Percentiles rank a stretch among this genome's conserved stretches.
Evolutionary conservation across 805 yeast genomes (phyloP).

Genomic region (Metschnikowia koreensis): DNA sequence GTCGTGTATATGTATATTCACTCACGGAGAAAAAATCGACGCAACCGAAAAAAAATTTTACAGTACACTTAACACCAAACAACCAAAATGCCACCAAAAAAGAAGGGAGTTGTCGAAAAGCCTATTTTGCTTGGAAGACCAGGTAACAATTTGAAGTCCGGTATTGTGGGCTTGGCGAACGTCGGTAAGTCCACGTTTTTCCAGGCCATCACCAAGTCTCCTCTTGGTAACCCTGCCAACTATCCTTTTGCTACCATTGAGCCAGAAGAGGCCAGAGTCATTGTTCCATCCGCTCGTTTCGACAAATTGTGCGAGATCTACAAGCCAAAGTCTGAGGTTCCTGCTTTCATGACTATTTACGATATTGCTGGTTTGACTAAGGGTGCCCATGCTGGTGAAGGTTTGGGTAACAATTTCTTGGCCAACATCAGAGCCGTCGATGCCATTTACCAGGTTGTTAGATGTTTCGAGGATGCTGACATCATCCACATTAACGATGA

Average conservation of each 20-base stretch:
- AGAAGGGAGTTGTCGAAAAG: constrained; percentile 60
- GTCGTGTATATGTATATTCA: constrained; percentile 7
- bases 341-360: constrained; percentile 22
- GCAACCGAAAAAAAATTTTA: constrained; percentile 17
- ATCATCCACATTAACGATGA: constrained; percentile 92
- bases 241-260: constrained; percentile 77
- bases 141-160: constrained; percentile 38
- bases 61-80: neutral
- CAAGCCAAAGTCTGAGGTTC: constrained; percentile 41
- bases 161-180: constrained; percentile 40
- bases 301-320: constrained; percentile 41
- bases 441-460: constrained; percentile 66
- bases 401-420: constrained; percentile 71
- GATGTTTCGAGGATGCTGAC: constrained; percentile 86
- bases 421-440: constrained; percentile 69
- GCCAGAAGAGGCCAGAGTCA: constrained; percentile 52
- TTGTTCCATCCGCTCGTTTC: constrained; percentile 24
- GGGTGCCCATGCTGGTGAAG: constrained; percentile 59
- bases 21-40: constrained; percentile 7
- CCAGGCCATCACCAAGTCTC: constrained; percentile 25
- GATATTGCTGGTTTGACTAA: constrained; percentile 52
- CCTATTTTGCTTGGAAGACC: constrained; percentile 61
- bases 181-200: constrained; percentile 24
- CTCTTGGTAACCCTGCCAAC: constrained; percentile 34
- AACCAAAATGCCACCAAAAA: constrained; percentile 69